These are phyloP conservation scores for Marchantia polymorpha DNA, from an alignment of 225 moss, liverwort and hornwort species.

Conservation along the genomic window DNA sequence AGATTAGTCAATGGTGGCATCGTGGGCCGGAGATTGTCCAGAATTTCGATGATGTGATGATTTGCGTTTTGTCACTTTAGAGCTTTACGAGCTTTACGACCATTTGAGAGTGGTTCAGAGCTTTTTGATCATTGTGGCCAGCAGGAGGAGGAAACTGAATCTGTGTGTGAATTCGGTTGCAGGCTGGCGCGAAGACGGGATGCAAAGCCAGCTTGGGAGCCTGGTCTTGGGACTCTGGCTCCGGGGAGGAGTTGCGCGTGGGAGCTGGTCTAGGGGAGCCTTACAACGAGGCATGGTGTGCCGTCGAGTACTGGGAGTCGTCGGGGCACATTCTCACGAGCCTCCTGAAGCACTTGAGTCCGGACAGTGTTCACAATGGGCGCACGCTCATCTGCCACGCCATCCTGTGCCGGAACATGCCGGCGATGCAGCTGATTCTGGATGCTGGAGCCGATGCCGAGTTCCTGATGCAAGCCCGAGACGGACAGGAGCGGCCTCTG, in stretches of 20 bases:
- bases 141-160: neutral
- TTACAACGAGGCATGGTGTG: slow-evolving; percentile 60
- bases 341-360: slow-evolving; percentile 41
- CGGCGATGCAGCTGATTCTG: slow-evolving; percentile 43
- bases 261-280: slow-evolving; percentile 58
- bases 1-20: neutral
- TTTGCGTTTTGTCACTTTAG: neutral
- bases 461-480: slow-evolving; percentile 35
- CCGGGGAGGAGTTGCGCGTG: slow-evolving; percentile 52
- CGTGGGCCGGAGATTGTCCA: neutral
- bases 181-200: slow-evolving; percentile 53
- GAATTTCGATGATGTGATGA: neutral
- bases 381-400: slow-evolving; percentile 51
- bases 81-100: neutral
- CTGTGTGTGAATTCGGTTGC: slow-evolving; percentile 3
- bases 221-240: slow-evolving; percentile 55
- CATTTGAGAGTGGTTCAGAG: neutral
- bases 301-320: slow-evolving; percentile 55
- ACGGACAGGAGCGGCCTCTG: slow-evolving; percentile 46
- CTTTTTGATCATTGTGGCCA: neutral
- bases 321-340: slow-evolving; percentile 37
- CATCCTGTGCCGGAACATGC: slow-evolving; percentile 41
- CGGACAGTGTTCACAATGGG: slow-evolving; percentile 48
- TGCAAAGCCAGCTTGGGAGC: slow-evolving; percentile 50
- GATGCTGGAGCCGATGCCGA: slow-evolving; percentile 48